Percentiles rank a stretch among this genome's conserved stretches.
Evolutionary conservation across 2,329 filamentous ascomycete genomes (phyloP).

Genomic region (Verruconis gallopava): DNA sequence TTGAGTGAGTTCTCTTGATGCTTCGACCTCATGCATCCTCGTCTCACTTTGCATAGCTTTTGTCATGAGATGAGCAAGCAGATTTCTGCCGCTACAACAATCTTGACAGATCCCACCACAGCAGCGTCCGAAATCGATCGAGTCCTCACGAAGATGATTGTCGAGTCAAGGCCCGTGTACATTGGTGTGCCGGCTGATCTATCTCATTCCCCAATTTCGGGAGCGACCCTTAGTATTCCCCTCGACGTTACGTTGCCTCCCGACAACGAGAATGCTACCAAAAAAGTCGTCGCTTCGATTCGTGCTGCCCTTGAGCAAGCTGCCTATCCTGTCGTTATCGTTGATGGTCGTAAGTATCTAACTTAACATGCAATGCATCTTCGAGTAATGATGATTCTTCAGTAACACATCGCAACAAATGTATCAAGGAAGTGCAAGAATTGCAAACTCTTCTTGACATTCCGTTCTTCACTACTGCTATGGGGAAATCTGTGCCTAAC

Average conservation of each 20-base stretch:
- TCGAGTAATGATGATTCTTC: not conserved
- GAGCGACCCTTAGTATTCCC: conserved; percentile 9
- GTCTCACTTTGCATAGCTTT: conserved; percentile 9
- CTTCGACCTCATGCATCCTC: not conserved
- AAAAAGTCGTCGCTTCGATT: conserved; percentile 9
- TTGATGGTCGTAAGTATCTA: conserved; percentile 14
- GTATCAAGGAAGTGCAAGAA: conserved; percentile 10
- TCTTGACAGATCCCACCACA: conserved; percentile 14
- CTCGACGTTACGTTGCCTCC: conserved; percentile 9
- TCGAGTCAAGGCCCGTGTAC: conserved; percentile 16
- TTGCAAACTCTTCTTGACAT: conserved; percentile 12
- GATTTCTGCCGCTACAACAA: conserved; percentile 16
- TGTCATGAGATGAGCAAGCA: conserved; percentile 18
- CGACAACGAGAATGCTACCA: conserved; percentile 8
- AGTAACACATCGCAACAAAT: conserved; percentile 12
- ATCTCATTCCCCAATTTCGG: conserved; percentile 10
- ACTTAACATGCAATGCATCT: not conserved
- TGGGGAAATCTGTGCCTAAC: conserved; percentile 15
- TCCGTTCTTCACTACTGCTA: conserved; percentile 13
- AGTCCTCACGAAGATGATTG: conserved; percentile 15
- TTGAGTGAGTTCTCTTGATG: conserved; percentile 8
- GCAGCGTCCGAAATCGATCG: conserved; percentile 18
- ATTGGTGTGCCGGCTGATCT: conserved; percentile 17
- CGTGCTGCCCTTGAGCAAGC: conserved; percentile 9
- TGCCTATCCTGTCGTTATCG: conserved; percentile 13